Base-by-base conservation (phyloP, 306 rosid genomes). In the Vigna radiata region DNA sequence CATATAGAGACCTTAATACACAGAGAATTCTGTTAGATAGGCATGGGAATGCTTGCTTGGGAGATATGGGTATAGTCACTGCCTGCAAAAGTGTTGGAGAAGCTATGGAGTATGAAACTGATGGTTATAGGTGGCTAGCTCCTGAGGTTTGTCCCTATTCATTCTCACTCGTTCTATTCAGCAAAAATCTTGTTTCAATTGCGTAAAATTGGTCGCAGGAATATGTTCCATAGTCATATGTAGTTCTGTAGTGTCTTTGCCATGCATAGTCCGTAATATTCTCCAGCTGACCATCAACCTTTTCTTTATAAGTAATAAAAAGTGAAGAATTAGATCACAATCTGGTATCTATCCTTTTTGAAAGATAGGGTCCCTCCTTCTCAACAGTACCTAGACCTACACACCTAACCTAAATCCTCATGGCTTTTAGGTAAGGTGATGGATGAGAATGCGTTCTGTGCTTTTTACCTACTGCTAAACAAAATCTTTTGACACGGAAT, bases 61-160 rank as follows among this genome's bases (percentile, higher is more conserved):
- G 96, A 37, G 97, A 95, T 77, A 87, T 92, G 89, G 99, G 99
- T 49, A 79, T 95, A 4, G 88, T 95, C 54, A 86, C 96, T 70
- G 97, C 93, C 37, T 92, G 99, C 89, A 86, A 90, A 68, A 86
- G 86, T 79, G 84, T 81, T 79, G 97, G 97, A 1, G 97, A 95
- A 71, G 97, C 89, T 76, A 86, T 80, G 83, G 97, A 95, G 83
- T 95, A 92, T 33, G 99, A 95, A 88, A 95, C 96, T 46, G 97
- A 95, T 85, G 99, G 99, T 60, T 95, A 89, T 67, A 86, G 94
- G 37, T 95, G 97, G 99, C 88, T 95, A 31, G 99, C 99, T 85
- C 97, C 97, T 0, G 99, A 95, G 98, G 98, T 95, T 80, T 71
- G 96, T 74, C 76, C 68, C 52, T 65, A 72, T 43, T 83, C 60